These are phyloP conservation scores for Lenzites betulinus DNA, from an alignment of 768 basidiomycete species.

Conservation along the genomic window DNA sequence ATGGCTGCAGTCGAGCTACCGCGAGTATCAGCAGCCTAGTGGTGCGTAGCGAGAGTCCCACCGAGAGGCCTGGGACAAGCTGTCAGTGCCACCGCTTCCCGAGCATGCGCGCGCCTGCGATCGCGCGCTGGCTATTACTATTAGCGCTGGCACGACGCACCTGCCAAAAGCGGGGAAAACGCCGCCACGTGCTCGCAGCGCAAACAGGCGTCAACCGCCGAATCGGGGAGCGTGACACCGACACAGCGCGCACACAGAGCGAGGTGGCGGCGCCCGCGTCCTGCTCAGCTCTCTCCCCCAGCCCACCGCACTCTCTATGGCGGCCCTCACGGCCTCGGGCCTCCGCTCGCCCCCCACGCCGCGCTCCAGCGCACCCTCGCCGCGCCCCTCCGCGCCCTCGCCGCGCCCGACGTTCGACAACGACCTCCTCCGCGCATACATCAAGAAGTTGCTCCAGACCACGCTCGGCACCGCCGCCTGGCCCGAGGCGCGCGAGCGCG, in stretches of 20 bases:
- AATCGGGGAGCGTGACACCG: not conserved
- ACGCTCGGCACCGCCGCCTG: conserved; percentile 66
- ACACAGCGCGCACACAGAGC: no score
- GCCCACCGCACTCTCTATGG: conserved; percentile 4
- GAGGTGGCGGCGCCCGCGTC: conserved; percentile 7
- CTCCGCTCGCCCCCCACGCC: conserved; percentile 25
- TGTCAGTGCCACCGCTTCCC: no score
- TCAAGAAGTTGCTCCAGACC: conserved; percentile 76
- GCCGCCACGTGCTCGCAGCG: conserved; percentile 18
- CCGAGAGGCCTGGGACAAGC: not conserved
- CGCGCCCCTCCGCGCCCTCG: conserved; percentile 48
- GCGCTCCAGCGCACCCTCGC: conserved; percentile 56
- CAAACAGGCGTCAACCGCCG: conserved; percentile 20
- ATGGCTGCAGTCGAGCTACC: conserved; percentile 38
- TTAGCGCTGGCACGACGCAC: not conserved
- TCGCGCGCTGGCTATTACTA: not conserved
- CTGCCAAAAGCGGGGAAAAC: conserved; percentile 8
- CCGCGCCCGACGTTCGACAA: conserved; percentile 63
- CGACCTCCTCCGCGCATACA: conserved; percentile 73
- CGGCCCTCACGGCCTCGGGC: conserved; percentile 18
- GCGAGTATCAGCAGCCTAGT: not conserved
- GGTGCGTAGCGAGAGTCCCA: not conserved
- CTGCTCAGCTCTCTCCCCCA: not conserved
- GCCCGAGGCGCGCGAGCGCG: conserved; percentile 69
- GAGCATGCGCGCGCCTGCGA: conserved; percentile 9